Conservation (phyloP, 441 rosid genomes). For the Metrosideros polymorpha region DNA sequence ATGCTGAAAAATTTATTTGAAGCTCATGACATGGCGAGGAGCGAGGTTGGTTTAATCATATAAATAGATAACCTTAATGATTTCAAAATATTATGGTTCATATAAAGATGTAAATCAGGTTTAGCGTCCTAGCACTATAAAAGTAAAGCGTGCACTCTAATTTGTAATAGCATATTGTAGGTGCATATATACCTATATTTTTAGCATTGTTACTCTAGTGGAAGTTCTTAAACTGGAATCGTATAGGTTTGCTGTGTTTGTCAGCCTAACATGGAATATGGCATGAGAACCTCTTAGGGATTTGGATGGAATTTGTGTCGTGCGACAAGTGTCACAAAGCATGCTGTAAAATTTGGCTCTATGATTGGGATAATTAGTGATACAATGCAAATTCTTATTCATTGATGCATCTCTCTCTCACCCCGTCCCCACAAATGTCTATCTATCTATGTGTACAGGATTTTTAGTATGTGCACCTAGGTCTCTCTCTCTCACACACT, state of each 20-base stretch:
- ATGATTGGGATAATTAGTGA: not conserved
- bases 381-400: not conserved
- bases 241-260: not conserved
- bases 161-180: not conserved
- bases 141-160: not conserved
- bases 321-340: not conserved
- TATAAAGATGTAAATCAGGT: not conserved
- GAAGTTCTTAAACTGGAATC: not conserved
- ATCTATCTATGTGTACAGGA: not conserved
- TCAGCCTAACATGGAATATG: not conserved
- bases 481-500: not conserved
- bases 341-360: not conserved
- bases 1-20: conserved; percentile 66
- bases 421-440: not conserved
- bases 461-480: not conserved
- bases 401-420: not conserved
- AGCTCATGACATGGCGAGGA: conserved; percentile 79
- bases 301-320: not conserved
- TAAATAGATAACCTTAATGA: not conserved
- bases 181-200: not conserved
- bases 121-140: not conserved
- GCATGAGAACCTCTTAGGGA: not conserved
- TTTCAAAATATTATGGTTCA: not conserved
- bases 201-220: not conserved
- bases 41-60: conserved; percentile 40